Evolutionary conservation across 2,329 filamentous ascomycete species (phyloP).

Genomic region (Calonectria pseudoturangicola): DNA sequence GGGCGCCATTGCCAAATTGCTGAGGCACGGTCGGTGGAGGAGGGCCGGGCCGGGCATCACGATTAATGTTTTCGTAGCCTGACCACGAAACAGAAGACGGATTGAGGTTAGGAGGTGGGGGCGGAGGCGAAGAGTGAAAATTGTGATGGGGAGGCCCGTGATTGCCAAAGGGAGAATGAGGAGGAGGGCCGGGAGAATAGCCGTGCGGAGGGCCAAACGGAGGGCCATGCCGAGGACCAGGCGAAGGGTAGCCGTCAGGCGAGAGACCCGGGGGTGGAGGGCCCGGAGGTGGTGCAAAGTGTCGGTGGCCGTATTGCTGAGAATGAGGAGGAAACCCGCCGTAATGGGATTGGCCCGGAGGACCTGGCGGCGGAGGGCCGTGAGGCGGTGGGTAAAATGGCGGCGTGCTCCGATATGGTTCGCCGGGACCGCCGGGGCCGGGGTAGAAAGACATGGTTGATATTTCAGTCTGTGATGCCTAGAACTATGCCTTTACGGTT

Average conservation of each 20-base stretch:
- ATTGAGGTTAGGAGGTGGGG: constrained; percentile 66
- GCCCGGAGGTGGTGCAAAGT: constrained; percentile 53
- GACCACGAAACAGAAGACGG: constrained; percentile 67
- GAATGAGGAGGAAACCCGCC: constrained; percentile 21
- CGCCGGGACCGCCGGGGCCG: constrained; percentile 58
- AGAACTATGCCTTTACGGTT: background rate
- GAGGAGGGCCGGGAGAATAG: constrained; percentile 52
- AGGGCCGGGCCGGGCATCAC: constrained; percentile 56
- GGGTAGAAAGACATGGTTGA: constrained; percentile 63
- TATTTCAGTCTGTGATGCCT: background rate
- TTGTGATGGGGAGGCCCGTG: constrained; percentile 53
- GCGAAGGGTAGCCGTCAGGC: constrained; percentile 12
- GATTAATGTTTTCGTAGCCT: constrained; percentile 50
- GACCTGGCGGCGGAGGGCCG: background rate
- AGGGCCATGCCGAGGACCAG: constrained; percentile 15
- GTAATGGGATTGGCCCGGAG: constrained; percentile 35
- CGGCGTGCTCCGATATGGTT: constrained; percentile 1
- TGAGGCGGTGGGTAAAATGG: background rate
- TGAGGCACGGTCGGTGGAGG: constrained; percentile 71
- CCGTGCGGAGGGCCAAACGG: constrained; percentile 48
- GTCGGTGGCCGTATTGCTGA: constrained; percentile 48
- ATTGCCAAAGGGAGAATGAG: constrained; percentile 42
- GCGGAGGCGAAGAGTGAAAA: constrained; percentile 55
- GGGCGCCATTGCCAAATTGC: constrained; percentile 80
- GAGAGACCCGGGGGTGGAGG: constrained; percentile 50